phyloP scores from a whole-genome alignment of 306 rosid genomes.

The Cucurbita argyrosperma region DNA sequence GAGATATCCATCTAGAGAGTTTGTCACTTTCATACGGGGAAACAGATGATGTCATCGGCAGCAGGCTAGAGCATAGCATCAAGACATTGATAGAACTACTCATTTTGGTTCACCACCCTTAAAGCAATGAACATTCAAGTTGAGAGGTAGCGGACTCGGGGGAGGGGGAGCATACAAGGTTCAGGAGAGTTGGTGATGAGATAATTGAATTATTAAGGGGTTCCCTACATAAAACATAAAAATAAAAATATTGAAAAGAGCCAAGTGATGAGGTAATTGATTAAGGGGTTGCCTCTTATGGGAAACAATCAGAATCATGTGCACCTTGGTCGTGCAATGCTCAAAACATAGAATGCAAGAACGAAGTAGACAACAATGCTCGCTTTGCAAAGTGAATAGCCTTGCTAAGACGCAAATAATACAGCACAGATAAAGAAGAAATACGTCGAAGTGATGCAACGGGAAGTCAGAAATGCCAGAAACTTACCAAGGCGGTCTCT shows the following conservation, averaged over 20 bases:
- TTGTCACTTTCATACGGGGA: neutral
- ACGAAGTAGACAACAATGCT: neutral
- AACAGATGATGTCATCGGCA: neutral
- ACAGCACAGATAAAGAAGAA: neutral
- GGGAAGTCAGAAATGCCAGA: neutral
- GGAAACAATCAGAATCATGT: neutral
- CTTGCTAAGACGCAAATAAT: neutral
- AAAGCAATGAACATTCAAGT: neutral
- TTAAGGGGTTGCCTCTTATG: neutral
- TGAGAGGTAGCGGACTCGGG: neutral
- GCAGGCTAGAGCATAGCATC: neutral
- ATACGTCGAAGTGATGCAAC: neutral
- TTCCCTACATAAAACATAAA: conserved; percentile 21
- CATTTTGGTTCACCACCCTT: neutral
- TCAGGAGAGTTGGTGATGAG: neutral
- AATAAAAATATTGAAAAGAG: conserved; percentile 12
- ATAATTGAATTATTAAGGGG: no score
- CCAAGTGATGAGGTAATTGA: neutral
- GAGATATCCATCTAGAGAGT: neutral
- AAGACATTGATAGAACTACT: neutral
- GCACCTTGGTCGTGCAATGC: neutral
- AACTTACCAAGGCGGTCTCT: conserved; percentile 52
- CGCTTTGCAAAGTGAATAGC: neutral
- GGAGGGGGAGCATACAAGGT: neutral
- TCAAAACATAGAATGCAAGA: neutral